Conservation (phyloP, 768 basidiomycete genomes). For the Lactarius deliciosus region DNA sequence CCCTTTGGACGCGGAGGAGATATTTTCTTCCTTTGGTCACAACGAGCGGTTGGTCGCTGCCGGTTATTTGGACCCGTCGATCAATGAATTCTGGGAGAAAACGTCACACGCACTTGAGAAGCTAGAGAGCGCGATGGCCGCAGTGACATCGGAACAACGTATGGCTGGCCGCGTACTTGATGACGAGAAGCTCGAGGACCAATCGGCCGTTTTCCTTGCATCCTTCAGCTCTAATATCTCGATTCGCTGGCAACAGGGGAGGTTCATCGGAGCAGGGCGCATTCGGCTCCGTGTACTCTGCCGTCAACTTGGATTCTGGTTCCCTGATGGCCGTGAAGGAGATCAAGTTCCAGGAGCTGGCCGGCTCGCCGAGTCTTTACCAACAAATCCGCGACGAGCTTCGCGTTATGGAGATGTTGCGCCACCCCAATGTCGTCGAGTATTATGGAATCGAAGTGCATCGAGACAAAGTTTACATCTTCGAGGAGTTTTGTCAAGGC, state of each 20-base stretch:
- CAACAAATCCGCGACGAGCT: conserved; percentile 95
- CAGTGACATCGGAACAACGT: conserved; percentile 65
- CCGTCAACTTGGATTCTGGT: conserved; percentile 93
- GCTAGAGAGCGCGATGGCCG: conserved; percentile 64
- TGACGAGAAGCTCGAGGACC: conserved; percentile 90
- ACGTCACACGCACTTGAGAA: conserved; percentile 55
- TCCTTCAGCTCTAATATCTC: conserved; percentile 95
- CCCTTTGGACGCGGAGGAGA: conserved; percentile 48
- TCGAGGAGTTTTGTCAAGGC: conserved; percentile 97
- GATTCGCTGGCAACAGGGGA: conserved; percentile 96
- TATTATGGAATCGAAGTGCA: conserved; percentile 99
- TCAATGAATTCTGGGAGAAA: conserved; percentile 77
- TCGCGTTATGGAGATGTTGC: conserved; percentile 96
- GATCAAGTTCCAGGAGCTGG: conserved; percentile 93
- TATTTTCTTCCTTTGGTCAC: conserved; percentile 39
- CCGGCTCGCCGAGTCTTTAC: conserved; percentile 83
- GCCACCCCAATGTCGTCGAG: conserved; percentile 96
- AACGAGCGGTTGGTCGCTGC: conserved; percentile 37
- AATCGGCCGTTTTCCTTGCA: conserved; percentile 90
- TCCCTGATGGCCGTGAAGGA: conserved; percentile 99
- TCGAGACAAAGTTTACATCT: conserved; percentile 97
- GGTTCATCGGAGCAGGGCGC: conserved; percentile 99
- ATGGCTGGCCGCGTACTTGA: conserved; percentile 90
- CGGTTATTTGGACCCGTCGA: conserved; percentile 58
- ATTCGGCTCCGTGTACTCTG: conserved; percentile 99